Evolutionary conservation across 495 filamentous ascomycete species (phyloP).

Genomic region (Amorphotheca resinae): DNA sequence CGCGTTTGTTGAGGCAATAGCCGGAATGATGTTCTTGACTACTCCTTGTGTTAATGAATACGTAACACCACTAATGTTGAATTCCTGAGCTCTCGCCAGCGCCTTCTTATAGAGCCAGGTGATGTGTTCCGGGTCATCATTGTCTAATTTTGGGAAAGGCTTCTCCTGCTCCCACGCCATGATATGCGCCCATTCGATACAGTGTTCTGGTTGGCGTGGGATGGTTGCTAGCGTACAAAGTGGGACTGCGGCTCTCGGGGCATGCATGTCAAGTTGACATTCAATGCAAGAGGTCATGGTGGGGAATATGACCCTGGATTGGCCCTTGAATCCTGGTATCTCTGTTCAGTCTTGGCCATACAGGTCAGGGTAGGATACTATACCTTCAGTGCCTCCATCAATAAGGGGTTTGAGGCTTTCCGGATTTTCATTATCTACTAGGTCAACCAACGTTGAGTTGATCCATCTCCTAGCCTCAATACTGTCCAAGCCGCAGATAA

Average conservation of each 20-base stretch:
- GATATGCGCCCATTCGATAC: slow-evolving; percentile 98
- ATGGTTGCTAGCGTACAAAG: slow-evolving; percentile 96
- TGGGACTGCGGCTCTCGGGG: slow-evolving; percentile 83
- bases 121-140: slow-evolving; percentile 93
- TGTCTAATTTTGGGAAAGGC: slow-evolving; percentile 62
- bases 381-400: slow-evolving; percentile 93
- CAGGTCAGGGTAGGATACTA: background rate
- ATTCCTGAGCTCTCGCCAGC: slow-evolving; percentile 65
- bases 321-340: slow-evolving; percentile 77
- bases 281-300: slow-evolving; percentile 93
- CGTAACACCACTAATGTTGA: slow-evolving; percentile 85
- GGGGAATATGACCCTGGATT: slow-evolving; percentile 84
- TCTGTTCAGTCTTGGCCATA: slow-evolving; percentile 1
- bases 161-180: slow-evolving; percentile 53
- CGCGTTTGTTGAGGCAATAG: slow-evolving; percentile 95
- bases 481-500: slow-evolving; percentile 94
- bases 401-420: slow-evolving; percentile 85
- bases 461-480: slow-evolving; percentile 98
- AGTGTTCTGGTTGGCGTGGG: slow-evolving; percentile 93
- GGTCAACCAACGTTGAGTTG: slow-evolving; percentile 80
- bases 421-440: slow-evolving; percentile 69
- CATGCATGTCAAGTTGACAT: slow-evolving; percentile 97
- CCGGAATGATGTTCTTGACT: slow-evolving; percentile 98
- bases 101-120: slow-evolving; percentile 92
- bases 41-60: slow-evolving; percentile 97